Conservation (phyloP, 495 filamentous ascomycete species). For the Ramalina intermedia region DNA sequence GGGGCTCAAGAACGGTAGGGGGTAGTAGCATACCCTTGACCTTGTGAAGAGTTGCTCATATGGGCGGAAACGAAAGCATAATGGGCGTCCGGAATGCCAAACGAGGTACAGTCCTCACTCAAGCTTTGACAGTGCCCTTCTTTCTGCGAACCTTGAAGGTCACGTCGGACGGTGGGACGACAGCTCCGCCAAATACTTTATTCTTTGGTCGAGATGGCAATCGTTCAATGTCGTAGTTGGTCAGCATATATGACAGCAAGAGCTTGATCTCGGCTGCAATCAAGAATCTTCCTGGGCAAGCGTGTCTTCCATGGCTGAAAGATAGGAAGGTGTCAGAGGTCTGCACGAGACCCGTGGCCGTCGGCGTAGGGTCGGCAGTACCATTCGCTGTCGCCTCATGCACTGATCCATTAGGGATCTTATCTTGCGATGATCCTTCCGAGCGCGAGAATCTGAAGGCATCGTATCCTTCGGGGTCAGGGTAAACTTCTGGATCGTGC, state of each 20-base stretch:
- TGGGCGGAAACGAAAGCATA: no score
- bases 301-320: slow-evolving; percentile 6
- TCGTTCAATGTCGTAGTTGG: slow-evolving; percentile 18
- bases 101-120: no score
- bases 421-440: background rate
- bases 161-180: slow-evolving; percentile 1
- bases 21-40: no score
- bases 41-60: no score
- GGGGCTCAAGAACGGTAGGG: no score
- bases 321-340: slow-evolving; percentile 6
- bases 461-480: slow-evolving; percentile 19
- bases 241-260: slow-evolving; percentile 18
- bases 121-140: background rate
- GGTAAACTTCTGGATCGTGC: slow-evolving; percentile 19
- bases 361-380: background rate
- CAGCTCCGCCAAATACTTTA: background rate
- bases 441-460: slow-evolving; percentile 22
- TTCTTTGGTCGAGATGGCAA: background rate
- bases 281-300: slow-evolving; percentile 9
- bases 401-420: background rate
- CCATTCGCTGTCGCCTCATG: background rate
- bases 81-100: no score
- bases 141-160: slow-evolving; percentile 3
- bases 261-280: slow-evolving; percentile 19
- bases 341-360: background rate